These are phyloP conservation scores for Filobasidium uniguttulatum DNA, from an alignment of 1,284 basidiomycete species.

Conservation along the genomic window DNA sequence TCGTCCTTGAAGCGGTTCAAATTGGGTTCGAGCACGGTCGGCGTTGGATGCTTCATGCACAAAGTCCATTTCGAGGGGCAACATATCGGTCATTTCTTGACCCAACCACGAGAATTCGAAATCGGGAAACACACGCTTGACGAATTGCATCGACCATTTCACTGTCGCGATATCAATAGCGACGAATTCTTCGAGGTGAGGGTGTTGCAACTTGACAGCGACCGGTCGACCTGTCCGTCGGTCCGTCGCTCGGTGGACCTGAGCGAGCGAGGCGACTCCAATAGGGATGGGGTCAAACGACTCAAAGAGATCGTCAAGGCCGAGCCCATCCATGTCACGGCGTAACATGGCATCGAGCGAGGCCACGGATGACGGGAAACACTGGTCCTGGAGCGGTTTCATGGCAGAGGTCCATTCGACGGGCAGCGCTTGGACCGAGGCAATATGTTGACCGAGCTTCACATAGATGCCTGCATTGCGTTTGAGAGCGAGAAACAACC, in stretches of 20 bases:
- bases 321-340: conserved; percentile 26
- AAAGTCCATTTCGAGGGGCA: conserved; percentile 76
- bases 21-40: conserved; percentile 55
- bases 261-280: conserved; percentile 83
- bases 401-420: conserved; percentile 52
- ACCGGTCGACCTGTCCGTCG: conserved; percentile 57
- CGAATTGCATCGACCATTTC: conserved; percentile 50
- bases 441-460: conserved; percentile 65
- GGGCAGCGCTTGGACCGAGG: conserved; percentile 55
- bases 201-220: conserved; percentile 97
- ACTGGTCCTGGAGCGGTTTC: conserved; percentile 64
- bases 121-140: conserved; percentile 61
- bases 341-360: conserved; percentile 32
- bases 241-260: conserved; percentile 78
- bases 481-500: conserved; percentile 63
- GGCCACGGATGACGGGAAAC: conserved; percentile 29
- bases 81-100: conserved; percentile 80
- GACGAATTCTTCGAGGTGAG: conserved; percentile 83
- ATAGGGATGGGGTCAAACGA: conserved; percentile 82
- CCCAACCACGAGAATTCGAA: conserved; percentile 84
- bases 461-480: conserved; percentile 56
- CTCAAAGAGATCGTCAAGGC: conserved; percentile 42
- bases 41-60: conserved; percentile 81
- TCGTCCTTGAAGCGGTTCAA: conserved; percentile 46
- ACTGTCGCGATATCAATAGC: conserved; percentile 54